Conservation (phyloP, 768 basidiomycete genomes). For the Pleurotus sapidus region DNA sequence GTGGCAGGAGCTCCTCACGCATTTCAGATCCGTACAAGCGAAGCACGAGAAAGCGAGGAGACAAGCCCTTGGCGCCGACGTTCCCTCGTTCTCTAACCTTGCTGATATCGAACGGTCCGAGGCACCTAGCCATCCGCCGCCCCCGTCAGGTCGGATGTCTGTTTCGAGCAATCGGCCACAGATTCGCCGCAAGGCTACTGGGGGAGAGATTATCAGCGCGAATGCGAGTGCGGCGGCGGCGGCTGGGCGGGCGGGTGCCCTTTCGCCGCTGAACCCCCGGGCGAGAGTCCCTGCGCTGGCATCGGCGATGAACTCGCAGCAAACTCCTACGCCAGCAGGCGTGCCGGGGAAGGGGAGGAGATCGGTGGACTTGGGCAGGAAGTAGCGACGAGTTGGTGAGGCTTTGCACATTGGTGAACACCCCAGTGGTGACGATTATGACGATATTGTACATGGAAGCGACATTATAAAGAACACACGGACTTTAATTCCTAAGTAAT, state of each 20-base stretch:
- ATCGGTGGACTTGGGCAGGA: constrained; percentile 16
- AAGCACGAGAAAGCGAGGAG: constrained; percentile 92
- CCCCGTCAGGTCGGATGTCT: constrained; percentile 22
- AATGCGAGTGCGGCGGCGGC: constrained; percentile 19
- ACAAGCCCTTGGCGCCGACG: constrained; percentile 68
- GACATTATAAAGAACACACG: constrained; percentile 1
- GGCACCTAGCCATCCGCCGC: constrained; percentile 16
- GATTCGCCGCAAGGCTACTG: constrained; percentile 63
- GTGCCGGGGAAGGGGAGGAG: constrained; percentile 9
- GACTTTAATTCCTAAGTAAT: background rate
- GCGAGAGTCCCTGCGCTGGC: constrained; percentile 46
- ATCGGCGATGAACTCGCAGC: background rate
- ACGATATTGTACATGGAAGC: background rate
- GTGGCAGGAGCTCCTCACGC: constrained; percentile 91
- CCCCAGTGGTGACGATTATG: background rate
- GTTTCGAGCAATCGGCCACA: constrained; percentile 36
- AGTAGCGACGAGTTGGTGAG: constrained; percentile 9
- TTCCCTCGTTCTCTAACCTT: constrained; percentile 46
- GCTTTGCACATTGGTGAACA: background rate
- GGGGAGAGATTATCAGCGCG: constrained; percentile 35
- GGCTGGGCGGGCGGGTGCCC: constrained; percentile 39
- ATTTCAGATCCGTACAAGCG: constrained; percentile 87
- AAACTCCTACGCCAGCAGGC: background rate
- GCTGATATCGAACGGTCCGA: constrained; percentile 43
- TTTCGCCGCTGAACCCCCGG: constrained; percentile 76